Base-by-base conservation (phyloP, 495 filamentous ascomycete species). In the Penicilliopsis zonata region DNA sequence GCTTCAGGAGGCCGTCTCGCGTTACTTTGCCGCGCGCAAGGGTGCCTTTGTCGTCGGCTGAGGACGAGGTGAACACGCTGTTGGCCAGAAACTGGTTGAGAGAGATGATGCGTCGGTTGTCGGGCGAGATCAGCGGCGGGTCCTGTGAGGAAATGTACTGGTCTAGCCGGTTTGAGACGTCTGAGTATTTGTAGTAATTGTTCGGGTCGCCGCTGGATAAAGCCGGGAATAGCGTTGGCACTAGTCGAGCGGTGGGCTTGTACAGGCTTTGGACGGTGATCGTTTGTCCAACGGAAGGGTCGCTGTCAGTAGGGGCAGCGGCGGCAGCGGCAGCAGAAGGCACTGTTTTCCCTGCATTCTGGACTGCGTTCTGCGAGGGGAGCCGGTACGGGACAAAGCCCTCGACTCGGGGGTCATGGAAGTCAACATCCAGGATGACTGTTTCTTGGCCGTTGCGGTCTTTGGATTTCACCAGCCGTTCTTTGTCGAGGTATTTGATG, bases 401-500 rank as follows among this genome's bases (percentile, higher is more conserved):
- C 18, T 59, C 43, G 9, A 81, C 52, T 0, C 56, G 62, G 3
- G 48, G 48, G 35, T 79, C 68, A 7, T 63, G 53, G 44, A 80
- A 83, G 43, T 82, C 74, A 27, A 83, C 69, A 42, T 82, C 78
- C 16, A 72, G 34, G 19, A 84, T 69, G 9, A 79, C 65, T 1
- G 70, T 72, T 46, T 84, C 80, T 28, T 72, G 63, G 4, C 78
- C 75, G 35, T 63, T 72, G 22, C 74, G 69, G 18, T 81, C 77
- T 46, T 83, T 83, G 19, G 64, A 68, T 40, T 73, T 79, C 25
- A 82, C 49, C 9, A 81, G 47, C 4, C 61, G 46, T 31, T 72
- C 54, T 44, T 81, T 82, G 46, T 82, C 79, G 6, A 84, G 51
- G 19, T 67, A 51, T 47, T 82, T 83, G 51, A 83, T 73, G 49